Evolutionary conservation across 169 alveolate genomes (phyloP).

Genomic region (Plasmodium gonderi): DNA sequence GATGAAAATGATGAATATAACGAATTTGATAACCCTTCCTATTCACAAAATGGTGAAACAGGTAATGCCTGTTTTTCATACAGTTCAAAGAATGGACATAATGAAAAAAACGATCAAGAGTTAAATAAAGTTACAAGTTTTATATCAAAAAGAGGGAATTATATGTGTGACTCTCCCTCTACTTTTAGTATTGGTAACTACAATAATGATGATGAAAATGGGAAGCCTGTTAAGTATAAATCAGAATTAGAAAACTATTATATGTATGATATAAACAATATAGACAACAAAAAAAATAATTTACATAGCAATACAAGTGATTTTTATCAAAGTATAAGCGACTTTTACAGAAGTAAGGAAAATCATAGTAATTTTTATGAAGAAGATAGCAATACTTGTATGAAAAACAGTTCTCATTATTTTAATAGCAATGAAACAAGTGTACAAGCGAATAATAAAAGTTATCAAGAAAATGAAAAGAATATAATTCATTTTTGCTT

Average conservation of each 20-base stretch:
- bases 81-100: conserved; percentile 3
- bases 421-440: conserved; percentile 54
- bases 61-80: neutral
- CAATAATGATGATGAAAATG: conserved; percentile 1
- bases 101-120: neutral
- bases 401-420: neutral
- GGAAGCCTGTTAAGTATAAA: neutral
- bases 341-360: conserved; percentile 64
- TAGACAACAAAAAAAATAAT: conserved; percentile 19
- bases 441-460: conserved; percentile 12
- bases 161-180: neutral
- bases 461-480: conserved; percentile 7
- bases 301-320: conserved; percentile 55
- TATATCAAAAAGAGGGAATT: neutral
- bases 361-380: neutral
- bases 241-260: neutral
- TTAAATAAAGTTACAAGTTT: neutral
- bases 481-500: conserved; percentile 49
- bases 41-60: neutral
- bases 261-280: conserved; percentile 27
- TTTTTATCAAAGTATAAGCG: conserved; percentile 65
- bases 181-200: neutral
- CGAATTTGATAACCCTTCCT: neutral
- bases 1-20: neutral
- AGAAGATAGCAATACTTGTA: neutral